Evolutionary conservation across 257 asterid species (phyloP).

Genomic region (Phtheirospermum japonicum): DNA sequence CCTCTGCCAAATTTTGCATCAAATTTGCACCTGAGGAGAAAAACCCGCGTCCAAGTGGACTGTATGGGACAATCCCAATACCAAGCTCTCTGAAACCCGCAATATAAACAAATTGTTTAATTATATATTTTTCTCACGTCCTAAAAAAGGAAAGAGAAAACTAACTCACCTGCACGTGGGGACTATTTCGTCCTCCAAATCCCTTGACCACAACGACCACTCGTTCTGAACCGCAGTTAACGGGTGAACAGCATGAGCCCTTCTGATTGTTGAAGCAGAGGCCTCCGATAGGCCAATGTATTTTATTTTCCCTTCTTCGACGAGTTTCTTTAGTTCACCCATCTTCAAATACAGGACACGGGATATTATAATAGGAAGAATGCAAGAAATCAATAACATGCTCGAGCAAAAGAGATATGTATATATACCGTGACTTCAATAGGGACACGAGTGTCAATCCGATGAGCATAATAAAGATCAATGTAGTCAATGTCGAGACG

Average conservation of each 20-base stretch:
- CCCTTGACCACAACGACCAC: constrained; percentile 65
- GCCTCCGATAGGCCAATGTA: constrained; percentile 79
- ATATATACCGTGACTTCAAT: constrained; percentile 32
- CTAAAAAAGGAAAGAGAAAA: background rate
- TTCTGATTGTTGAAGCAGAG: constrained; percentile 63
- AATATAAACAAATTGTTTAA: background rate
- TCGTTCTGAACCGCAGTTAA: constrained; percentile 66
- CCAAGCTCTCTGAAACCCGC: constrained; percentile 37
- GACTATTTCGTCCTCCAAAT: constrained; percentile 44
- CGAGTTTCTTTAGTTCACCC: constrained; percentile 73
- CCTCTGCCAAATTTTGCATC: constrained; percentile 25
- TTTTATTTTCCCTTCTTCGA: constrained; percentile 75
- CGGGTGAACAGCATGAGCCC: constrained; percentile 76
- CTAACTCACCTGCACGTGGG: constrained; percentile 50
- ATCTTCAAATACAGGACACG: constrained; percentile 36
- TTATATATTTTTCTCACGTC: background rate
- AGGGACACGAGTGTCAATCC: constrained; percentile 35
- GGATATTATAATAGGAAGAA: background rate
- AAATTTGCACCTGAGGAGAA: constrained; percentile 31
- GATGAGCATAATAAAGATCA: constrained; percentile 12
- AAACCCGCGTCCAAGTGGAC: constrained; percentile 43
- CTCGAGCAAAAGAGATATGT: too few relatives aligned
- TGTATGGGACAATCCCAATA: constrained; percentile 37
- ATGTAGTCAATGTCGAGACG: constrained; percentile 35
- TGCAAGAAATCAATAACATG: too few relatives aligned